Percentiles rank a stretch among this genome's conserved stretches.
Conservation (phyloP, 805 yeast species). For the Kluyveromyces aestuarii region DNA sequence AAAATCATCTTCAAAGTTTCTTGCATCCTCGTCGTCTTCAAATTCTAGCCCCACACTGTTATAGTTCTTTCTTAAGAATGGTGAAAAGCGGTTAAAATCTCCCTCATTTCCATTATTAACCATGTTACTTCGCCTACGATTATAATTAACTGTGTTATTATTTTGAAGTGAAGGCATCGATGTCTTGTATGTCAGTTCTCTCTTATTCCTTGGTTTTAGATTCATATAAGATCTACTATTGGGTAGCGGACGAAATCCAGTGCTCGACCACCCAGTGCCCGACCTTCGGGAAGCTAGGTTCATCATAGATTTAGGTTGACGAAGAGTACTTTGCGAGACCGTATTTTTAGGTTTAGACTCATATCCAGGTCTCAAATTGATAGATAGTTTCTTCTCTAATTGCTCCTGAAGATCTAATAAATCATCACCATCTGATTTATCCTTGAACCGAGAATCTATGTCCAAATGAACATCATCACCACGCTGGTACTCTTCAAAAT, state of each 20-base stretch:
- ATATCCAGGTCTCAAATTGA: conserved; percentile 1
- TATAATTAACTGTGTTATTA: background rate
- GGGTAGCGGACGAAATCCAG: conserved; percentile 8
- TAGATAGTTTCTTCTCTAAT: conserved; percentile 8
- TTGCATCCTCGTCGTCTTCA: conserved; percentile 3
- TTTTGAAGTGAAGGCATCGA: conserved; percentile 18
- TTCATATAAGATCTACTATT: conserved; percentile 23
- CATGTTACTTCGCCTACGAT: background rate
- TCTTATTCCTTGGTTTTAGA: conserved; percentile 9
- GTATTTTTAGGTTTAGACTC: background rate
- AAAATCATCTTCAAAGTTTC: conserved; percentile 10
- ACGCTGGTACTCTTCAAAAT: conserved; percentile 22
- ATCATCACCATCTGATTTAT: conserved; percentile 3
- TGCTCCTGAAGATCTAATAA: conserved; percentile 10
- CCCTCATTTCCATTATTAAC: background rate
- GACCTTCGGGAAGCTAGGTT: conserved; percentile 12
- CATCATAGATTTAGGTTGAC: conserved; percentile 27
- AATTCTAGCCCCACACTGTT: background rate
- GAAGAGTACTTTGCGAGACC: conserved; percentile 5
- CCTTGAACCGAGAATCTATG: conserved; percentile 1
- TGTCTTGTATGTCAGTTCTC: conserved; percentile 16
- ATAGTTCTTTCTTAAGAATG: background rate
- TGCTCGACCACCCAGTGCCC: conserved; percentile 1
- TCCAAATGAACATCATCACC: background rate
- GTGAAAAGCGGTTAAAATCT: background rate